These are phyloP conservation scores for Ceratocystis destructans DNA, from an alignment of 2,329 filamentous ascomycete species.

Conservation along the genomic window DNA sequence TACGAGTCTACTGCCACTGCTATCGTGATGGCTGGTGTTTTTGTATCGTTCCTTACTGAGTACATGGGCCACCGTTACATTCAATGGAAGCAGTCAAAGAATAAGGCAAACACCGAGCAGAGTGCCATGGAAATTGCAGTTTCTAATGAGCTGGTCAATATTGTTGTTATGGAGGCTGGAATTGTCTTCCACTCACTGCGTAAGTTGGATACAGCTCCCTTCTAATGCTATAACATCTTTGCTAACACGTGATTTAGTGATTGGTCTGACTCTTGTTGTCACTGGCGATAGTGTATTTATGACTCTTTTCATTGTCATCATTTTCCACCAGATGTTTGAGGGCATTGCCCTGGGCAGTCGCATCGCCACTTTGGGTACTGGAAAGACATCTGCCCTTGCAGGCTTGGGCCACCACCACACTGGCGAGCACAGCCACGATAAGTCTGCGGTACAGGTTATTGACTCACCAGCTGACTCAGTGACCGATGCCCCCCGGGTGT, in stretches of 20 bases:
- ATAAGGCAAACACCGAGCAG: constrained; percentile 23
- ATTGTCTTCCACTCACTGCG: constrained; percentile 62
- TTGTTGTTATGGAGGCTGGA: constrained; percentile 58
- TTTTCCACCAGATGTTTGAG: constrained; percentile 70
- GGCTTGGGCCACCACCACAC: constrained; percentile 22
- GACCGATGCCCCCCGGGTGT: constrained; percentile 23
- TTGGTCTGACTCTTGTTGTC: constrained; percentile 50
- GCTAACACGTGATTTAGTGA: constrained; percentile 31
- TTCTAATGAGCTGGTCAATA: constrained; percentile 40
- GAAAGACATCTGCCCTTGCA: constrained; percentile 19
- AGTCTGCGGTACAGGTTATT: neutral
- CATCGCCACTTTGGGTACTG: constrained; percentile 45
- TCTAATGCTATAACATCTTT: constrained; percentile 4
- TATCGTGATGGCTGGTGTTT: constrained; percentile 60
- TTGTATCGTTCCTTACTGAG: constrained; percentile 59
- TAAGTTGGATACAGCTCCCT: constrained; percentile 27
- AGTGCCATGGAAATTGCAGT: constrained; percentile 22
- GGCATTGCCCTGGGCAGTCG: constrained; percentile 59
- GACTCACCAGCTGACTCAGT: constrained; percentile 5
- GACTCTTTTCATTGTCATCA: constrained; percentile 51
- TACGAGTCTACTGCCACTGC: constrained; percentile 59
- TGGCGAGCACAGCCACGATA: constrained; percentile 2
- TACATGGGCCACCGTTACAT: constrained; percentile 50
- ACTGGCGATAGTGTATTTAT: constrained; percentile 42
- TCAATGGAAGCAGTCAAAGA: constrained; percentile 24